Conservation (phyloP, 192 early-diverging fungal genomes). For the Anaeromyces robustus region DNA sequence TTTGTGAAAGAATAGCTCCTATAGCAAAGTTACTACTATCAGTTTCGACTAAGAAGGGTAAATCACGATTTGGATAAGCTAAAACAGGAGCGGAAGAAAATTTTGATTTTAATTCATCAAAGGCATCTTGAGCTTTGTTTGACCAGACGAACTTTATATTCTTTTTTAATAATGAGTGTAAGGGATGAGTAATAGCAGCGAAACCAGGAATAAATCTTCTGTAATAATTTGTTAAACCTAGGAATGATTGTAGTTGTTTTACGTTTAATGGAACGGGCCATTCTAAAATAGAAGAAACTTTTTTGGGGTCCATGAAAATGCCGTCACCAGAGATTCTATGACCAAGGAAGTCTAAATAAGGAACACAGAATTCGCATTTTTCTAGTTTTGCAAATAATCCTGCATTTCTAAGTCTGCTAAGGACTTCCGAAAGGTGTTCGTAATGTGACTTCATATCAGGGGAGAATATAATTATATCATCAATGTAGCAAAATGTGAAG, state of each 20-base stretch:
- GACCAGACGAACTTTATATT: neutral
- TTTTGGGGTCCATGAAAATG: slow-evolving; percentile 10
- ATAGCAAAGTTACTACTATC: slow-evolving; percentile 20
- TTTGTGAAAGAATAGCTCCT: slow-evolving; percentile 16
- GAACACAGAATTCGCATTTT: slow-evolving; percentile 17
- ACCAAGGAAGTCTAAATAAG: slow-evolving; percentile 2
- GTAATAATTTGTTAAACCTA: slow-evolving; percentile 18
- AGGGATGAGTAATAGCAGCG: slow-evolving; percentile 4
- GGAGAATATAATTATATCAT: neutral
- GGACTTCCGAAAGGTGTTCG: slow-evolving; percentile 6
- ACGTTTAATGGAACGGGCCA: slow-evolving; percentile 8
- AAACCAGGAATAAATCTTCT: slow-evolving; percentile 11
- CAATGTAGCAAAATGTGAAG: neutral
- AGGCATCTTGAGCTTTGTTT: slow-evolving; percentile 3
- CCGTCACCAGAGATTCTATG: slow-evolving; percentile 18
- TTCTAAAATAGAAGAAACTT: slow-evolving; percentile 11
- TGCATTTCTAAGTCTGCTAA: slow-evolving; percentile 10
- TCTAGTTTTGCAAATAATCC: slow-evolving; percentile 14
- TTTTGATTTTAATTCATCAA: slow-evolving; percentile 10
- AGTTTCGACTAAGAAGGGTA: slow-evolving; percentile 10
- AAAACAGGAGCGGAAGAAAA: slow-evolving; percentile 18
- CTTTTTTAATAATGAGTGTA: slow-evolving; percentile 6
- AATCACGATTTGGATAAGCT: slow-evolving; percentile 6
- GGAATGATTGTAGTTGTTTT: slow-evolving; percentile 6
- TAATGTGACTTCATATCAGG: neutral